These are phyloP conservation scores for Hypseocharis bilobata DNA, from an alignment of 441 rosid species.

Conservation along the genomic window DNA sequence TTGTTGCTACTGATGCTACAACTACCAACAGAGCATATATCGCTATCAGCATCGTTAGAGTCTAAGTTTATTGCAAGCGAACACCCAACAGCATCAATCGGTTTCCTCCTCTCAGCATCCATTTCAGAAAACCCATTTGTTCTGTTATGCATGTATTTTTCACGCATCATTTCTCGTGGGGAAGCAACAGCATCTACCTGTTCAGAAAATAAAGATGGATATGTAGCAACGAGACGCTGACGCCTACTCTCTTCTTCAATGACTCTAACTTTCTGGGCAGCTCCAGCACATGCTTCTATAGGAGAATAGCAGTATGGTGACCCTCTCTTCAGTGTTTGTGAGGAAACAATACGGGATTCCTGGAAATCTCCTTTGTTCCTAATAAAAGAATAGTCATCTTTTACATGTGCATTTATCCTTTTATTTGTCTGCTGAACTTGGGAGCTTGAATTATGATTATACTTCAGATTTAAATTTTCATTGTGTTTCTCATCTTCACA, in stretches of 20 bases:
- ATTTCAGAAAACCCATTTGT: slow-evolving; percentile 25
- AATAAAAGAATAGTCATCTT: slow-evolving; percentile 21
- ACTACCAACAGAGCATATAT: slow-evolving; percentile 41
- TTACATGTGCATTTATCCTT: slow-evolving; percentile 23
- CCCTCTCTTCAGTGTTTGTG: slow-evolving; percentile 35
- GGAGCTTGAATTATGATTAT: slow-evolving; percentile 23
- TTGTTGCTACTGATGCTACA: slow-evolving; percentile 30
- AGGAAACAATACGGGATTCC: slow-evolving; percentile 24
- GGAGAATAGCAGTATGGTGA: slow-evolving; percentile 21
- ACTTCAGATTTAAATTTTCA: slow-evolving; percentile 22
- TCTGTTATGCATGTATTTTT: slow-evolving; percentile 24
- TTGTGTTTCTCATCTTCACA: slow-evolving; percentile 22
- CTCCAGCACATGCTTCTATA: slow-evolving; percentile 26
- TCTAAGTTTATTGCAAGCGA: slow-evolving; percentile 20
- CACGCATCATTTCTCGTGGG: slow-evolving; percentile 27
- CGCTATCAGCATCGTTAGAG: slow-evolving; percentile 25
- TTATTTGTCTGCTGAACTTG: slow-evolving; percentile 22
- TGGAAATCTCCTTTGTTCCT: slow-evolving; percentile 25
- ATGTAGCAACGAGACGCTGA: slow-evolving; percentile 21
- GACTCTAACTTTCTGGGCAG: slow-evolving; percentile 30
- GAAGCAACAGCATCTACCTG: slow-evolving; percentile 31
- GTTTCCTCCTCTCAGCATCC: slow-evolving; percentile 33
- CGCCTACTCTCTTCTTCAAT: slow-evolving; percentile 29
- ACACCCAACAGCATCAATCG: slow-evolving; percentile 26
- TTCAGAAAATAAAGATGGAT: slow-evolving; percentile 19